phyloP scores from a whole-genome alignment of 169 alveolate genomes.

The Plasmodium adleri region DNA sequence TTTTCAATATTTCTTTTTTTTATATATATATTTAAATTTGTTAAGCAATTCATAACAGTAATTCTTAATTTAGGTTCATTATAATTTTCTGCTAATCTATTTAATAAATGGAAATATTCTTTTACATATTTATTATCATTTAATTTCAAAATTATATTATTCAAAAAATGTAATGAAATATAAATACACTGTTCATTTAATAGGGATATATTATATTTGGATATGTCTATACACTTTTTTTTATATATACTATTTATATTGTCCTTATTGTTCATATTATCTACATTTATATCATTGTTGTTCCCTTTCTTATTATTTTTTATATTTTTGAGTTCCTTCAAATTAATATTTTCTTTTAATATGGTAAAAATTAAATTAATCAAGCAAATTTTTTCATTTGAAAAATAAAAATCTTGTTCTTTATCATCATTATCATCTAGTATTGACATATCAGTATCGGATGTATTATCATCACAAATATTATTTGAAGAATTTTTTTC shows the following conservation, averaged over 20 bases:
- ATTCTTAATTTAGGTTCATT: constrained; percentile 5
- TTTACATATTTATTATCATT: constrained; percentile 21
- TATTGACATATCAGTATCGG: constrained; percentile 1
- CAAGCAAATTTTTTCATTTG: constrained; percentile 10
- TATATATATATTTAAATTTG: constrained; percentile 33
- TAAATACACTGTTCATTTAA: constrained; percentile 23
- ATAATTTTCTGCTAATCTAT: constrained; percentile 48
- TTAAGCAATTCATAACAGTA: constrained; percentile 56
- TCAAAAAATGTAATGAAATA: constrained; percentile 31
- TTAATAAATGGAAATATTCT: constrained; percentile 50
- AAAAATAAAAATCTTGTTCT: constrained; percentile 7
- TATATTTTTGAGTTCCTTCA: neutral
- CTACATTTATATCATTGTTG: neutral
- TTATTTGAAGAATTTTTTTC: neutral
- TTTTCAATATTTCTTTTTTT: constrained; percentile 9
- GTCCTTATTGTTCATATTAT: neutral
- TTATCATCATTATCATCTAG: constrained; percentile 5
- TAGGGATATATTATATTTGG: neutral
- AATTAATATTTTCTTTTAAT: constrained; percentile 26
- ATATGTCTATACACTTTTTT: neutral
- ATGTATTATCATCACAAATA: neutral
- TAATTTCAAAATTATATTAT: constrained; percentile 45
- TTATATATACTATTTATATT: neutral
- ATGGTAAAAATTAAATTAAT: constrained; percentile 13
- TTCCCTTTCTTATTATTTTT: neutral